Evolutionary conservation across 805 yeast genomes (phyloP), one percentile per base, ranked within the genome.

Genomic region (Scheffersomyces coipomensis): DNA sequence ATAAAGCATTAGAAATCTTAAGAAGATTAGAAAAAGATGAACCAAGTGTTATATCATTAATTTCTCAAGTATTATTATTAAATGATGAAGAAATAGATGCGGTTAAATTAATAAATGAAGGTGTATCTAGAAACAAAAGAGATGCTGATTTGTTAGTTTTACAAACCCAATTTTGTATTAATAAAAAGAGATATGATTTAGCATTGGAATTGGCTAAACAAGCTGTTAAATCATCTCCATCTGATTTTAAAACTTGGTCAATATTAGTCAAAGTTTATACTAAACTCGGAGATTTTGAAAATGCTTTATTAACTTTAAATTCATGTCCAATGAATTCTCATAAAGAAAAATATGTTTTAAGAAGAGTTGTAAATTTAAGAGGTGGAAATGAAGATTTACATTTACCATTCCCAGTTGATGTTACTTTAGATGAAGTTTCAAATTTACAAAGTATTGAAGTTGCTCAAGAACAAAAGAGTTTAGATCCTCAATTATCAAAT

Each of bases 281-380:
- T 29, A 73, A 74, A 33, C 55, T 78, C 37, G 80, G 79, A 19
- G 83, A 84, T 58, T 78, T 79, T 55, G 90, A 85, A 55, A 76
- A 83, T 48, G 86, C 93, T 1, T 66, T 86, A 38, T 62, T 85
- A 40, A 78, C 89, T 1, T 68, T 86, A 47, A 86, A 86, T 52
- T 81, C 91, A 12, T 84, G 90, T 53, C 95, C 95, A 18, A 84
- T 86, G 88, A 81, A 81, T 38, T 77, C 85, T 9, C 79, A 81
- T 52, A 82, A 79, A 53, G 93, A 85, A 49, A 76, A 76, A 45
- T 85, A 70, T 55, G 68, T 73, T 17, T 69, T 84, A 49, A 78
- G 75, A 54, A 68, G 93, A 51, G 73, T 82, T 4, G 76, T 77
- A 9, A 75, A 78, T 19, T 74, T 81, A 16, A 60, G 63, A 19